Conservation (phyloP, 208 protist genomes). For the Acanthamoeba healyi region DNA sequence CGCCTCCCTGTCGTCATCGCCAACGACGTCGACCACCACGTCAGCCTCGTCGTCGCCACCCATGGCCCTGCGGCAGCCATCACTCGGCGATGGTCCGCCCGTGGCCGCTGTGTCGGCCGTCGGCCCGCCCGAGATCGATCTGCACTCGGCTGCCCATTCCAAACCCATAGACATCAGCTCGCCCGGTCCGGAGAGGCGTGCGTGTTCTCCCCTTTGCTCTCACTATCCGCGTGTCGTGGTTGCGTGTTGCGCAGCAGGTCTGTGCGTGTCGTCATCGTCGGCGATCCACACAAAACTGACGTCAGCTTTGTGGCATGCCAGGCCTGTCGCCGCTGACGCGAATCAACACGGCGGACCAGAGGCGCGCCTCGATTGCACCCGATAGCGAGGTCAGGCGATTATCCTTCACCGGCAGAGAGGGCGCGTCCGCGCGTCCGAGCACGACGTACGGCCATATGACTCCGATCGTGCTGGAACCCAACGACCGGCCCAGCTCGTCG, state of each 20-base stretch:
- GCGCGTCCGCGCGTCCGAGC: neutral
- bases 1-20: neutral
- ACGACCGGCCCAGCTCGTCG: neutral
- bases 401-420: neutral
- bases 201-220: neutral
- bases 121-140: constrained; percentile 13
- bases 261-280: neutral
- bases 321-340: constrained; percentile 29
- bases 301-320: no score
- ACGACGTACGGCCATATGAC: constrained; percentile 37
- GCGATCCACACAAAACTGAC: no score
- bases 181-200: neutral
- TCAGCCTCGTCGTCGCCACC: neutral
- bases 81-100: neutral
- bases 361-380: neutral
- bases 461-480: neutral
- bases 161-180: neutral
- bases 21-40: neutral
- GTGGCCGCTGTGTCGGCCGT: neutral
- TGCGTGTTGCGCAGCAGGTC: no score
- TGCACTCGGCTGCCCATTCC: neutral
- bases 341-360: neutral
- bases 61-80: neutral
- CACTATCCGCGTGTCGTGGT: no score
- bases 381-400: neutral